These are phyloP conservation scores for Pichia norvegensis DNA, from an alignment of 1,139 yeast species.

Conservation along the genomic window DNA sequence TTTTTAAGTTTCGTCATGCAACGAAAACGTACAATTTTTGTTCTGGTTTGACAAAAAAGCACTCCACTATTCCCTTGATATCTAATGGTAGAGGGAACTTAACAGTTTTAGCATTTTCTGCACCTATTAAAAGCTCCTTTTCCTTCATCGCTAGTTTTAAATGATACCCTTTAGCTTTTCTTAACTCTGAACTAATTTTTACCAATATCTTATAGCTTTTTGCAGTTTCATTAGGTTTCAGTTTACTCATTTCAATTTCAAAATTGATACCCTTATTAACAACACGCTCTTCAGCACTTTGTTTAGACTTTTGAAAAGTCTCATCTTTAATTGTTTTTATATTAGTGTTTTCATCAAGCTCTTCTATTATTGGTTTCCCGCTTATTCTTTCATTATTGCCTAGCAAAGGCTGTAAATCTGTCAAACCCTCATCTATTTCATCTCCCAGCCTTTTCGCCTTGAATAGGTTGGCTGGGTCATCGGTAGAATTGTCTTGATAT, in stretches of 20 bases:
- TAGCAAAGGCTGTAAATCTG: neutral
- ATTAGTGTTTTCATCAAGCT: neutral
- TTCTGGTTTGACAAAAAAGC: conserved; percentile 9
- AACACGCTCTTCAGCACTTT: neutral
- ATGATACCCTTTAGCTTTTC: neutral
- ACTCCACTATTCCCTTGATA: conserved; percentile 3
- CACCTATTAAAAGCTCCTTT: conserved; percentile 8
- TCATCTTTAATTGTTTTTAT: too few species aligned
- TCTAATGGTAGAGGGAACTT: conserved; percentile 11
- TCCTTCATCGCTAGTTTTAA: conserved; percentile 4
- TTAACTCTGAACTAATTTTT: conserved; percentile 4
- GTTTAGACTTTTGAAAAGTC: neutral
- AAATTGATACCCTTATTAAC: neutral
- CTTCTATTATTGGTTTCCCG: conserved; percentile 1
- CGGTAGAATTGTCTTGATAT: conserved; percentile 31
- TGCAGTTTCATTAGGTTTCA: conserved; percentile 4
- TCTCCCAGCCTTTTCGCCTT: conserved; percentile 31
- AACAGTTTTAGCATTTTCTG: neutral
- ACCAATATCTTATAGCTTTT: conserved; percentile 5
- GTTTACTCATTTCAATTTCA: conserved; percentile 2
- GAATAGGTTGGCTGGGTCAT: conserved; percentile 29
- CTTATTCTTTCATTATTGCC: neutral
- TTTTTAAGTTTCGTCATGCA: too few species aligned
- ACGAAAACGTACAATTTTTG: conserved; percentile 7
- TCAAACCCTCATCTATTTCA: conserved; percentile 17